Evolutionary conservation across 345 rosid genomes (phyloP), one percentile per base, ranked within the genome.

Genomic region (Lumnitzera littorea): DNA sequence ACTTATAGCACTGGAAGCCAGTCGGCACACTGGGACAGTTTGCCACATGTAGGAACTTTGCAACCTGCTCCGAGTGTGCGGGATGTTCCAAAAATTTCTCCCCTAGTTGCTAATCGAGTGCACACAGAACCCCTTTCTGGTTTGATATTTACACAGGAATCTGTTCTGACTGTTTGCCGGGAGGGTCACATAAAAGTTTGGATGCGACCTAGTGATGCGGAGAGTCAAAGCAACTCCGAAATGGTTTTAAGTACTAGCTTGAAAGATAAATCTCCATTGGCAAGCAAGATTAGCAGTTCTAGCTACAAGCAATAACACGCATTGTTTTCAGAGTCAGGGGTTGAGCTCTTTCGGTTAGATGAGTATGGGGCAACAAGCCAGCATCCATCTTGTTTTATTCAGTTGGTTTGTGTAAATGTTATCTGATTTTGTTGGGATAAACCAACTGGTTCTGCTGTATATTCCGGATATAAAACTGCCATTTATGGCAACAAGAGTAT

Each of bases 1-100:
- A 88, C 98, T 57, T 88, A 79, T 78, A 89, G 96, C 61, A 68
- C 96, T 1, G 99, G 99, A 72, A 95, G 98, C 82, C 99, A 91
- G 67, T 91, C 99, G 46, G 75, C 98, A 17, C 99, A 95, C 63
- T 95, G 99, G 99, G 99, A 95, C 85, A 95, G 74, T 61, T 70
- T 62, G 46, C 61, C 63, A 66, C 96, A 96, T 6, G 55, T 85
- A 62, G 96, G 98, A 48, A 84, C 89, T 56, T 79, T 95, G 63
- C 99, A 91, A 71, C 85, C 96, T 27, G 98, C 99, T 52, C 98
- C 98, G 56, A 88, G 90, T 78, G 84, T 81, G 72, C 86, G 85
- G 13, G 96, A 95, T 60, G 89, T 95, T 64, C 99, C 98, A 4
- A 95, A 95, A 80, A 78, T 95, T 60, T 86, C 98, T 15, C 91